Evolutionary conservation across 768 basidiomycete genomes (phyloP).

Genomic region (Floccularia luteovirens): DNA sequence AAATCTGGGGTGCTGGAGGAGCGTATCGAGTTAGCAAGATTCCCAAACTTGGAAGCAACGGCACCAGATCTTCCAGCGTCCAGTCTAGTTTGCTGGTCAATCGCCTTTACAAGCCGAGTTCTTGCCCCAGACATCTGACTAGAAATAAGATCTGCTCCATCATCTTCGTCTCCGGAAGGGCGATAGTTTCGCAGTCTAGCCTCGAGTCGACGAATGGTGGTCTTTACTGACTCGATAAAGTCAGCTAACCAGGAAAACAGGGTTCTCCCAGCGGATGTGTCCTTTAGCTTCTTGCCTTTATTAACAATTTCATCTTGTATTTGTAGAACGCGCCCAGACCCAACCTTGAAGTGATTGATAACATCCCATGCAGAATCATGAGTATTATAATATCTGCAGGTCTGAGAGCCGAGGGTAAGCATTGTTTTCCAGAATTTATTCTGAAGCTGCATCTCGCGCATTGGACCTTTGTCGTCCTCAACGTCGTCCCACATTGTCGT

Average conservation of each 20-base stretch:
- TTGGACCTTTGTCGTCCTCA: background rate
- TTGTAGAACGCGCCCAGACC: background rate
- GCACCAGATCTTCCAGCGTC: too few species aligned
- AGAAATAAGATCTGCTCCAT: too few species aligned
- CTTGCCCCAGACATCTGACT: too few species aligned
- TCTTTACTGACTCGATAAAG: background rate
- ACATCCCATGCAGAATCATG: slow-evolving; percentile 9
- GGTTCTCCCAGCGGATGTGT: slow-evolving; percentile 7
- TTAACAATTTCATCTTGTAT: slow-evolving; percentile 13
- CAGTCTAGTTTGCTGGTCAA: too few species aligned
- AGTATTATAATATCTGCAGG: slow-evolving; percentile 6
- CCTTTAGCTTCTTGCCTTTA: background rate
- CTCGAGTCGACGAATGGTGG: background rate
- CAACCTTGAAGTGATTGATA: slow-evolving; percentile 4
- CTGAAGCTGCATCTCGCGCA: slow-evolving; percentile 6
- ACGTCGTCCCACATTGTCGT: slow-evolving; percentile 13
- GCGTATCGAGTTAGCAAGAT: too few species aligned
- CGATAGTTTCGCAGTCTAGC: background rate
- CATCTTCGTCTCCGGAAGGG: too few species aligned
- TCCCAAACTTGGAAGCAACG: too few species aligned
- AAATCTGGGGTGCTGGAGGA: too few species aligned
- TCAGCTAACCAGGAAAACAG: slow-evolving; percentile 1
- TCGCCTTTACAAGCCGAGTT: too few species aligned
- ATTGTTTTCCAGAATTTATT: slow-evolving; percentile 6
- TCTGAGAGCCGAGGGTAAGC: slow-evolving; percentile 7